Evolutionary conservation across 1,139 yeast genomes (phyloP).

Genomic region (Hemisphaericaspora xylanilytica): DNA sequence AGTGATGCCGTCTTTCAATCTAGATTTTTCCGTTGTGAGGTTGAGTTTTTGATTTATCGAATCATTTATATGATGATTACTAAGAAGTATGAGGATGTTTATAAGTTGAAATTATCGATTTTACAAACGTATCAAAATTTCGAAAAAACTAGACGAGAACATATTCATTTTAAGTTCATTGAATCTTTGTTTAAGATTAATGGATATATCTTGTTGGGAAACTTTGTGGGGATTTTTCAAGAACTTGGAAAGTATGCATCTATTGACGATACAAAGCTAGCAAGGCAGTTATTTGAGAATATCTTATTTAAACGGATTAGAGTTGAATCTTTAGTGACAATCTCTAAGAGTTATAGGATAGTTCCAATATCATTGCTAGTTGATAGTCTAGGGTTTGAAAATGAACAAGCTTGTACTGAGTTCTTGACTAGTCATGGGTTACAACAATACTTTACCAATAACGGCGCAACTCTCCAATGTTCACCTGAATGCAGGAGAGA

Average conservation of each 20-base stretch:
- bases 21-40: slow-evolving; percentile 25
- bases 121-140: slow-evolving; percentile 12
- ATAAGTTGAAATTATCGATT: slow-evolving; percentile 29
- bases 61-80: slow-evolving; percentile 79
- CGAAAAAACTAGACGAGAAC: slow-evolving; percentile 21
- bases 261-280: slow-evolving; percentile 20
- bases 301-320: slow-evolving; percentile 56
- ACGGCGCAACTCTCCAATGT: background rate
- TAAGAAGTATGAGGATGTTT: slow-evolving; percentile 55
- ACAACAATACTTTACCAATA: slow-evolving; percentile 21
- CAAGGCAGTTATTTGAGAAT: slow-evolving; percentile 31
- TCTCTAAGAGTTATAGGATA: slow-evolving; percentile 61
- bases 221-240: slow-evolving; percentile 55
- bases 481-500: background rate
- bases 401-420: slow-evolving; percentile 16
- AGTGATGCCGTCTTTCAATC: slow-evolving; percentile 11
- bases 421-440: slow-evolving; percentile 47
- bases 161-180: slow-evolving; percentile 21
- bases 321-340: slow-evolving; percentile 54
- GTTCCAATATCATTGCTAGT: slow-evolving; percentile 46
- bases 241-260: slow-evolving; percentile 29
- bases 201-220: slow-evolving; percentile 26
- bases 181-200: slow-evolving; percentile 27
- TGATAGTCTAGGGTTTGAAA: slow-evolving; percentile 47
- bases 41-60: slow-evolving; percentile 73